Evolutionary conservation across 257 asterid species (phyloP), one percentile per base, ranked within the genome.

Genomic region (Mitragyna speciosa): DNA sequence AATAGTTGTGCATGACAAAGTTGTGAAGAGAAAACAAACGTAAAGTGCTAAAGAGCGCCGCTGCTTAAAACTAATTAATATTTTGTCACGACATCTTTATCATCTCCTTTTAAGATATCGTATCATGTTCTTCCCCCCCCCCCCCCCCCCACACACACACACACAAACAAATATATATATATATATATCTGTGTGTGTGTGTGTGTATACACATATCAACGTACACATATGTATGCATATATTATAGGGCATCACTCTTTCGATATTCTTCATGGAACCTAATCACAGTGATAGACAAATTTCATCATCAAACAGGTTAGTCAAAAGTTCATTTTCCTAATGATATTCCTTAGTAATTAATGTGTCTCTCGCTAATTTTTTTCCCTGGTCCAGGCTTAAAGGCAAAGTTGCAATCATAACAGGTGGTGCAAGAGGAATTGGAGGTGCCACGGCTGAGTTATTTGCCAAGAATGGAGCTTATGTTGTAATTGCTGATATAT

Each of bases 391-490:
- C 70, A 83, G 86, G 83, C 51, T 85, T 33, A 73, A 72, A 31
- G 97, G 93, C 16, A 93, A 93, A 85, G 97, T 92, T 47, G 98
- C 94, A 0, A 85, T 93, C 33, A 87, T 93, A 81, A 92, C 98
- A 0, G 98, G 98, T 3, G 96, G 97, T 6, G 97, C 98, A 39
- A 83, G 98, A 82, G 97, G 98, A 24, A 93, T 93, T 7, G 98
- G 98, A 64, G 98, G 90, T 1, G 93, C 96, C 71, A 92, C 98
- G 2, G 93, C 97, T 0, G 81, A 84, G 81, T 51, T 85, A 12
- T 86, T 93, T 4, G 91, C 94, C 0, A 83, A 87, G 39, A 83
- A 89, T 11, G 98, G 98, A 52, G 97, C 92, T 12, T 39, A 82
- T 24, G 94, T 92, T 5, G 76, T 93, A 19, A 87, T 93, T 2